A percentile compares a stretch with the other conserved stretches of the same genome.
Evolutionary conservation across 768 basidiomycete species (phyloP).

Genomic region (Xerocomus potaroensis): DNA sequence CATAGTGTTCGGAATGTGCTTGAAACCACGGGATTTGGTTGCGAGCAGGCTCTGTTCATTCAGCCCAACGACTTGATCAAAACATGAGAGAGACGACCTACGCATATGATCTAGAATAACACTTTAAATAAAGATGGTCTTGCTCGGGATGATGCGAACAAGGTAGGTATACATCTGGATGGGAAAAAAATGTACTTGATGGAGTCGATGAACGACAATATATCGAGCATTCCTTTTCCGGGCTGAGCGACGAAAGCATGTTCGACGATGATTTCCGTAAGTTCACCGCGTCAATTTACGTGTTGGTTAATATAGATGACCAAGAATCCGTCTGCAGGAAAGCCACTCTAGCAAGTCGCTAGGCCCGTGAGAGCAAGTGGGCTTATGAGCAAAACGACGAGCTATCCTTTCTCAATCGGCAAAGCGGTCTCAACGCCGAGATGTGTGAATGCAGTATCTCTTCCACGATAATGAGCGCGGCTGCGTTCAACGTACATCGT

Average conservation of each 20-base stretch:
- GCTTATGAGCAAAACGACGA: constrained; percentile 56
- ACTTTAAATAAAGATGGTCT: constrained; percentile 76
- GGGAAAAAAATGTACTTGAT: constrained; percentile 54
- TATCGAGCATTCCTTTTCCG: constrained; percentile 64
- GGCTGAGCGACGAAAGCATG: constrained; percentile 82
- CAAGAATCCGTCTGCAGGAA: constrained; percentile 46
- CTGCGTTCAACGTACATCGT: too few species aligned
- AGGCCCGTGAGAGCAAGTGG: background rate
- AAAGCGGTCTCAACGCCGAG: constrained; percentile 66
- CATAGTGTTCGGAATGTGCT: too few species aligned
- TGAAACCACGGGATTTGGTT: too few species aligned
- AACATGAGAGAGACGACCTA: constrained; percentile 26
- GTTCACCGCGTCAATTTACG: constrained; percentile 49
- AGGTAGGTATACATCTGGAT: background rate
- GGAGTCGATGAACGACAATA: constrained; percentile 73
- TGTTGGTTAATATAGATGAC: constrained; percentile 67
- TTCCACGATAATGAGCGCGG: too few species aligned
- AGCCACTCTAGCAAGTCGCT: background rate
- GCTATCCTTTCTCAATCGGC: constrained; percentile 60
- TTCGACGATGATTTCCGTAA: constrained; percentile 71
- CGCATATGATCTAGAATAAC: constrained; percentile 83
- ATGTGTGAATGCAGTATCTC: constrained; percentile 71
- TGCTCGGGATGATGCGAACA: constrained; percentile 44
- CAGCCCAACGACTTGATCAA: background rate
- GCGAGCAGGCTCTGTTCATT: constrained; percentile 58